Evolutionary conservation across 139 green algal species (phyloP).

Genomic region (Limnomonas spitsbergensis): DNA sequence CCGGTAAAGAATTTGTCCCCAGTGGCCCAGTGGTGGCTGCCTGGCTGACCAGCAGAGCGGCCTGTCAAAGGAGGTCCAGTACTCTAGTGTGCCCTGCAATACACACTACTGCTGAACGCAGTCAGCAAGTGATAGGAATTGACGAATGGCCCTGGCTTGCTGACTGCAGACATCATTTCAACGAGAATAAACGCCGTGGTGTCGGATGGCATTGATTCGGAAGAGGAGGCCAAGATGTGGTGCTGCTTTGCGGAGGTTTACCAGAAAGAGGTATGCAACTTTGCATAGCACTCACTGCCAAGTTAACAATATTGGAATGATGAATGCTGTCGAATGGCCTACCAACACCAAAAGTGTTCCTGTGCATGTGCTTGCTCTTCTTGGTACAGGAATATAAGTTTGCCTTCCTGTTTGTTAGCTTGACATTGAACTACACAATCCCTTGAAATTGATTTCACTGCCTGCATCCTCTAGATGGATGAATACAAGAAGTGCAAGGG

Average conservation of each 20-base stretch:
- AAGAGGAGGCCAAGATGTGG: slow-evolving; percentile 20
- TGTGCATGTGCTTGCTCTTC: neutral
- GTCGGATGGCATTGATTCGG: slow-evolving; percentile 8
- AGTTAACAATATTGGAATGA: neutral
- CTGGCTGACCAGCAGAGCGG: too few relatives aligned
- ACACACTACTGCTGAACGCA: neutral
- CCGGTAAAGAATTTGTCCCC: too few relatives aligned
- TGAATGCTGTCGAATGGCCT: too few relatives aligned
- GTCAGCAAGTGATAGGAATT: neutral
- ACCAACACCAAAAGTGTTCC: neutral
- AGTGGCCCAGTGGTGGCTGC: too few relatives aligned
- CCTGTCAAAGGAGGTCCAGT: too few relatives aligned
- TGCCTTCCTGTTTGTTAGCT: neutral
- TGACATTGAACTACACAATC: too few relatives aligned
- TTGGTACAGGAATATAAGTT: neutral
- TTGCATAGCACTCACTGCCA: neutral
- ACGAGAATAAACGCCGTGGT: neutral
- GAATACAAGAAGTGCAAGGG: neutral
- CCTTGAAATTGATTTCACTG: too few relatives aligned
- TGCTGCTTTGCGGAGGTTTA: slow-evolving; percentile 13
- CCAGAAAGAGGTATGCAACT: slow-evolving; percentile 17
- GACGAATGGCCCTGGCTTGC: neutral
- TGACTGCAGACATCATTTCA: slow-evolving; percentile 14
- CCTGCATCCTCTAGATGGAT: neutral
- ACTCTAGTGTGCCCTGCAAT: too few relatives aligned